Base-by-base conservation (phyloP, 208 protist genomes). In the Leishmania amazonensis region DNA sequence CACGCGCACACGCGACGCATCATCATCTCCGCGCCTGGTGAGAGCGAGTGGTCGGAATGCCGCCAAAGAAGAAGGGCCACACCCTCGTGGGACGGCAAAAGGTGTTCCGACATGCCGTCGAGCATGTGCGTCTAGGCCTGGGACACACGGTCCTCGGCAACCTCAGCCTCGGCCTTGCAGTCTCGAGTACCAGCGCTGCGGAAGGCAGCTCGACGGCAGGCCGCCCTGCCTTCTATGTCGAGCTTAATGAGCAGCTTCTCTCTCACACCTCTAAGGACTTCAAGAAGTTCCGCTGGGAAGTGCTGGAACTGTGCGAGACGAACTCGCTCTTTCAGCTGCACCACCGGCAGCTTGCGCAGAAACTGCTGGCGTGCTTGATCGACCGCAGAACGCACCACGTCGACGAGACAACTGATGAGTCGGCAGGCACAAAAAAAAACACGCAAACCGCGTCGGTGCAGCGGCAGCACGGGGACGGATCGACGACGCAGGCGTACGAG, bases 81-180 rank as follows among this genome's bases (percentile, higher is more conserved):
- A 96, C 91, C 82, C 64, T 88, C 8, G 67, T 80, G 21, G 93
- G 93, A 71, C 87, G 85, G 75, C 85, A 95, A 62, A 97, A 96
- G 80, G 83, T 97, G 38, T 98, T 98, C 72, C 90, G 91, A n/a
- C 83, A 95, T 60, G 95, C 95, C 1, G 91, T 98, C 11, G 90
- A 98, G 87, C 87, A 96, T 71, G 95, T 98, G n/a, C 93, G 94
- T 64, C 87, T 98, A 17, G 93, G 95, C 24, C 87, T 98, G 9
- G 95, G 95, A 1, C 91, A 98, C 87, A 88, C 86, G 64, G 90
- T 96, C 19, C 84, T 98, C 13, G 94, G 95, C 45, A 92, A 90
- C 76, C 79, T 98, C n/a, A 88, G 85, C 35, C 85, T 98, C 6
- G 81, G 90, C 35, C 88, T 96, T 28, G 89, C 88, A 31, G 90